These are phyloP conservation scores for Fusarium ramigenum DNA, from an alignment of 2,329 filamentous ascomycete genomes.

Conservation along the genomic window DNA sequence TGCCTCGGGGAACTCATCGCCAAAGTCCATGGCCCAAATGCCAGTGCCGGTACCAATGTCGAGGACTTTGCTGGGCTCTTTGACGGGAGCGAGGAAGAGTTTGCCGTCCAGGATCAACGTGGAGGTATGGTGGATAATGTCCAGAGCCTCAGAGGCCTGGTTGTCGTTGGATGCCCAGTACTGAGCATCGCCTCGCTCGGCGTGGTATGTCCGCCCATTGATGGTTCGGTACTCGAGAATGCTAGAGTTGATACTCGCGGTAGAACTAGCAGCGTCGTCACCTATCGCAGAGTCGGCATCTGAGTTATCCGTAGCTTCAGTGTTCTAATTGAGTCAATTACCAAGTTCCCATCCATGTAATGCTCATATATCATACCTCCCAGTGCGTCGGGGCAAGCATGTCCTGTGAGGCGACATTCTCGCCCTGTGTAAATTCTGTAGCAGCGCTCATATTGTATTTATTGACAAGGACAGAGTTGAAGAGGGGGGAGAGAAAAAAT, in stretches of 20 bases:
- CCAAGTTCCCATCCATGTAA: accelerated
- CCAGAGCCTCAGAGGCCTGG: constrained; percentile 29
- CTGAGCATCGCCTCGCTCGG: constrained; percentile 29
- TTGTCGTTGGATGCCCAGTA: constrained; percentile 35
- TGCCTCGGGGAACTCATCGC: constrained; percentile 56
- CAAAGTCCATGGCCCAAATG: constrained; percentile 61
- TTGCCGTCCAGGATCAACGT: constrained; percentile 22
- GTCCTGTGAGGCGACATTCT: not conserved
- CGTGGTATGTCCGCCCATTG: constrained; percentile 35
- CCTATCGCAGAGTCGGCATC: constrained; percentile 28
- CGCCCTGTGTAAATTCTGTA: not conserved
- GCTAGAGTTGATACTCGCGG: constrained; percentile 30
- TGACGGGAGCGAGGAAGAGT: constrained; percentile 18
- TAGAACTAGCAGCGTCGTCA: constrained; percentile 19
- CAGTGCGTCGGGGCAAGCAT: constrained; percentile 34
- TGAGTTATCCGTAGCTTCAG: not conserved
- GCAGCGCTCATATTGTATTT: constrained; percentile 1
- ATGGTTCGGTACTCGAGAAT: constrained; percentile 33
- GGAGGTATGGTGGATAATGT: constrained; percentile 31
- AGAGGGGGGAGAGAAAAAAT: not conserved
- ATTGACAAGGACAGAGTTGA: accelerated
- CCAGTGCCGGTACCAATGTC: constrained; percentile 32
- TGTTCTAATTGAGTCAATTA: constrained; percentile 5
- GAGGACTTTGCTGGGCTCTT: constrained; percentile 8
- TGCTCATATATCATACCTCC: not conserved